These are phyloP conservation scores for Sugiyamaella marilandica DNA, from an alignment of 805 yeast genomes.

Conservation along the genomic window DNA sequence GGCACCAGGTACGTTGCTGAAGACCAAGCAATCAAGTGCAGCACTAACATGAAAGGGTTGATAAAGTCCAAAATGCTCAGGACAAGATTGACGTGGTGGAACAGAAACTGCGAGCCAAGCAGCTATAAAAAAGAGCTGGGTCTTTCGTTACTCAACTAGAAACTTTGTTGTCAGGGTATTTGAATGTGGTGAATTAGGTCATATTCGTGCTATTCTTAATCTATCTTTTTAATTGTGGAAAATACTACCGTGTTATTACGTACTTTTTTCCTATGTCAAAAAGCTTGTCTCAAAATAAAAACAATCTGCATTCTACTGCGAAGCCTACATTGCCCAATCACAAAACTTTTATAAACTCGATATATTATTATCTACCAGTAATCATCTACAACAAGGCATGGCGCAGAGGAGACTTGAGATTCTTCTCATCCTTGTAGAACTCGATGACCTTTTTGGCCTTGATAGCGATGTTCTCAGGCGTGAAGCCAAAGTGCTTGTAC, in stretches of 20 bases:
- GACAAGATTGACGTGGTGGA: constrained; percentile 64
- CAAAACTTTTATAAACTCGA: neutral
- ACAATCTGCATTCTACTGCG: no score
- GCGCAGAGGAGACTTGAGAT: constrained; percentile 69
- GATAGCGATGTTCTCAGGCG: constrained; percentile 85
- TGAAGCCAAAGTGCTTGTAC: constrained; percentile 82
- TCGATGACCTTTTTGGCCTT: constrained; percentile 76
- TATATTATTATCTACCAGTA: neutral
- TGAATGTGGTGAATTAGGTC: no score
- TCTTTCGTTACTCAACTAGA: no score
- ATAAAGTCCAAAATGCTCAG: constrained; percentile 64
- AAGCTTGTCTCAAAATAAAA: no score
- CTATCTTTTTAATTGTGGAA: no score
- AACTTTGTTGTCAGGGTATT: no score
- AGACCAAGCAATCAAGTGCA: constrained; percentile 29
- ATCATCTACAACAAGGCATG: constrained; percentile 56
- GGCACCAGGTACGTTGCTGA: constrained; percentile 52
- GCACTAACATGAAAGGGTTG: constrained; percentile 43
- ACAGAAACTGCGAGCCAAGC: constrained; percentile 10
- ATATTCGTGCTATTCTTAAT: no score
- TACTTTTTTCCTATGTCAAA: no score
- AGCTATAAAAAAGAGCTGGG: neutral
- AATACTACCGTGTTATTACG: no score
- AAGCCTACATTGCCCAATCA: neutral
- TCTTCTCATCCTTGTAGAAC: constrained; percentile 69